phyloP scores from a whole-genome alignment of 2,329 filamentous ascomycete species.

The Metarhizium sp. region DNA sequence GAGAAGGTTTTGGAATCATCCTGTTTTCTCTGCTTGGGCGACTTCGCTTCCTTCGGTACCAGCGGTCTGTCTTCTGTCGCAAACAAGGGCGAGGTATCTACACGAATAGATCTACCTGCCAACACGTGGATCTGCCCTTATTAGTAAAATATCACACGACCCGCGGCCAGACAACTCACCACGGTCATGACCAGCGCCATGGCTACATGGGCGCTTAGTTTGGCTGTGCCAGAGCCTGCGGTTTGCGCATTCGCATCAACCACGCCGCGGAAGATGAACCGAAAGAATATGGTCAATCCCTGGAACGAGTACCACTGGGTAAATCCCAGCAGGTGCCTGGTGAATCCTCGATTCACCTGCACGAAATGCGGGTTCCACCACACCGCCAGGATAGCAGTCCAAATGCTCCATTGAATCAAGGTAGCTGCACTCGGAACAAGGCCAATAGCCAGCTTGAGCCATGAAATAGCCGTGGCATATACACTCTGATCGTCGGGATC shows the following conservation, averaged over 20 bases:
- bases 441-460: slow-evolving; percentile 10
- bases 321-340: slow-evolving; percentile 49
- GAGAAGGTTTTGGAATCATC: slow-evolving; percentile 33
- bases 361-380: slow-evolving; percentile 65
- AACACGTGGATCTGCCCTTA: slow-evolving; percentile 32
- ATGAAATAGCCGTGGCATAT: slow-evolving; percentile 6
- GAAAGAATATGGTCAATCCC: slow-evolving; percentile 44
- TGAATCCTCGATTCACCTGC: slow-evolving; percentile 50
- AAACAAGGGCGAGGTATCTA: slow-evolving; percentile 51
- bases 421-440: slow-evolving; percentile 30
- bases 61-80: slow-evolving; percentile 13
- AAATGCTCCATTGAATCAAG: slow-evolving; percentile 38
- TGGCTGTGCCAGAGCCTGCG: slow-evolving; percentile 28
- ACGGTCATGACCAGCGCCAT: slow-evolving; percentile 43
- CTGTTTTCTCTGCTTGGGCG: slow-evolving; percentile 15
- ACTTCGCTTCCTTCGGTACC: slow-evolving; percentile 16
- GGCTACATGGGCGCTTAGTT: slow-evolving; percentile 43
- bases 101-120: slow-evolving; percentile 36
- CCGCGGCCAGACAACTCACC: slow-evolving; percentile 29
- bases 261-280: slow-evolving; percentile 39
- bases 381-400: slow-evolving; percentile 39
- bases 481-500: slow-evolving; percentile 21
- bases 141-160: slow-evolving; percentile 10
- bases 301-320: slow-evolving; percentile 60
- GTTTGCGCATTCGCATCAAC: slow-evolving; percentile 29